phyloP scores from a whole-genome alignment of 2,329 filamentous ascomycete species.

The Colletotrichum simmondsii region DNA sequence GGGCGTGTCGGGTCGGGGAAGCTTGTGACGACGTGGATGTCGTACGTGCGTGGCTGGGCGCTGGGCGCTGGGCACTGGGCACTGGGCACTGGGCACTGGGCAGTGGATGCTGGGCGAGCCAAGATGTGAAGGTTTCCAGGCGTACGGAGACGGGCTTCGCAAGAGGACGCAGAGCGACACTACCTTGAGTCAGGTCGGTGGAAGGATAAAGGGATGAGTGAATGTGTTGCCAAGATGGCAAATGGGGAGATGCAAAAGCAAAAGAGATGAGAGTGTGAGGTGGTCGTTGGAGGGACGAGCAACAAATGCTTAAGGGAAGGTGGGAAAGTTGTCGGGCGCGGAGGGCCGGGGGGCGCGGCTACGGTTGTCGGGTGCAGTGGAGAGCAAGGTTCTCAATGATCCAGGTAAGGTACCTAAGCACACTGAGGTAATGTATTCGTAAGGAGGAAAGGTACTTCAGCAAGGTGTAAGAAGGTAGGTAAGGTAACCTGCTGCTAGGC shows the following conservation, averaged over 20 bases:
- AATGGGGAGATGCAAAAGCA: neutral
- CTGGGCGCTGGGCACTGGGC: neutral
- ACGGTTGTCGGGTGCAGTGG: neutral
- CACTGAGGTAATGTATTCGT: no score
- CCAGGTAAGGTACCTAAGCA: neutral
- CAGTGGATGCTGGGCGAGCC: neutral
- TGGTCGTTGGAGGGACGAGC: conserved; percentile 8
- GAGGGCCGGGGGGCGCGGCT: neutral
- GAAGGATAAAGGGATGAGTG: conserved; percentile 1
- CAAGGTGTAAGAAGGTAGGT: neutral
- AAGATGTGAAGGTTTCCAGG: neutral
- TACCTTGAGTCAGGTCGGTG: neutral
- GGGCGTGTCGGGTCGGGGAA: conserved; percentile 25
- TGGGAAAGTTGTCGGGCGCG: neutral
- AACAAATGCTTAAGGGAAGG: conserved; percentile 1
- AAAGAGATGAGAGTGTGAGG: neutral
- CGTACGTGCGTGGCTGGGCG: neutral
- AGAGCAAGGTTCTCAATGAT: neutral
- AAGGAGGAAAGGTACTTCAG: no score
- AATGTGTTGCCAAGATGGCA: neutral
- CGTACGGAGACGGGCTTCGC: neutral
- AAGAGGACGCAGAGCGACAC: neutral
- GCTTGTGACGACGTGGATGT: conserved; percentile 23
- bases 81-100: neutral
- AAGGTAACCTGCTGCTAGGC: no score